Evolutionary conservation across 805 yeast genomes (phyloP).

Genomic region (Ogataea corticis): DNA sequence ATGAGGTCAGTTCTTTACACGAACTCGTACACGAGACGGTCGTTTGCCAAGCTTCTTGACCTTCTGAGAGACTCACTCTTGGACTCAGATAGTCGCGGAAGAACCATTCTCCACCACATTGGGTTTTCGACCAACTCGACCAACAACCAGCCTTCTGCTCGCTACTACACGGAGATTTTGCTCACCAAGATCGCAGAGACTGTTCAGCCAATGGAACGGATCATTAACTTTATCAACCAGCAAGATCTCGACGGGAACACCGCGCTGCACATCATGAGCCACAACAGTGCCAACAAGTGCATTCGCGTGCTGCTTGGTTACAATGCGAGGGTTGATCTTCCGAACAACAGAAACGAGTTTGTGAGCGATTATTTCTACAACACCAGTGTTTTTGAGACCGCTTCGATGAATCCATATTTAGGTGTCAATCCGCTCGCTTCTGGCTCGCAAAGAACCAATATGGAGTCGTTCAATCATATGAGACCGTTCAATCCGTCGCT

Average conservation of each 20-base stretch:
- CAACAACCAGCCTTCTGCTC: conserved; percentile 72
- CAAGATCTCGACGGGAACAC: conserved; percentile 61
- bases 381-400: conserved; percentile 21
- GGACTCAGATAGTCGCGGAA: conserved; percentile 68
- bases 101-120: conserved; percentile 85
- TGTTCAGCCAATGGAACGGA: conserved; percentile 58
- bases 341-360: conserved; percentile 45
- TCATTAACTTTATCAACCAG: conserved; percentile 56
- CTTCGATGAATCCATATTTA: conserved; percentile 10
- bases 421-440: conserved; percentile 6
- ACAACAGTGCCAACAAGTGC: conserved; percentile 45
- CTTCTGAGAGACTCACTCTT: conserved; percentile 75
- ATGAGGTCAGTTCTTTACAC: conserved; percentile 85
- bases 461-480: conserved; percentile 27
- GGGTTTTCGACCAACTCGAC: conserved; percentile 67
- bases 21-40: conserved; percentile 77
- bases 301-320: conserved; percentile 45
- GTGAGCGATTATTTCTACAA: conserved; percentile 40
- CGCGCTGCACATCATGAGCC: conserved; percentile 51
- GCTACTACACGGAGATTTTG: conserved; percentile 77
- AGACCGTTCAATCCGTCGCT: conserved; percentile 29
- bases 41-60: conserved; percentile 78
- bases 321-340: conserved; percentile 55
- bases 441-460: conserved; percentile 11
- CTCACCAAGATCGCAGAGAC: conserved; percentile 68